Evolutionary conservation across 73 alveolate genomes (phyloP), one percentile per base, ranked within the genome.

Genomic region (Blepharisma stoltei): DNA sequence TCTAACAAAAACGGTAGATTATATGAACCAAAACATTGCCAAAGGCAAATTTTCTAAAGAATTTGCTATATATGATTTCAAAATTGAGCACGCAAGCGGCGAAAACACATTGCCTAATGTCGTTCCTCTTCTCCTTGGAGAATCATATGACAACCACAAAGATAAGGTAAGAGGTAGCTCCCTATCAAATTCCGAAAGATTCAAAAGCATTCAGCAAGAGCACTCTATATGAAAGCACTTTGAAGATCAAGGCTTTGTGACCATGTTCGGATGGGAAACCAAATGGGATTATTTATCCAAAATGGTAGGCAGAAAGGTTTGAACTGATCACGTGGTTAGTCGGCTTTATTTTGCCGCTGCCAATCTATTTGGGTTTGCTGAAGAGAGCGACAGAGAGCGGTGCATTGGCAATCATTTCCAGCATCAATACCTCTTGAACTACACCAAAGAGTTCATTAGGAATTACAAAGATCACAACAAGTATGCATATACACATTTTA

Each of bases 201-300:
- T 52, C 23, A 20, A 52, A 52, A 20, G 27, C 4, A 14, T 52
- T 20, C 66, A 52, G 23, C n/a, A 52, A 14, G 23, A 52, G 23
- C n/a, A 11, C 4, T 0, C 66, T 11, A 14, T 52, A 20, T 52
- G 66, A 20, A 52, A 52, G 23, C 4, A 52, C 23, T 52, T 52
- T 52, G 66, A 52, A 20, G 23, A 20, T 14, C 66, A 52, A 52
- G 66, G 66, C 27, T 52, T 52, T 52, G 66, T 52, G 6, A 52
- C 66, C 2, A 52, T 52, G 66, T 52, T 52, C 66, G 27, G n/a
- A 14, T 52, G 66, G n/a, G 66, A 52, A 52, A 52, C 27, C 66
- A 52, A 20, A 14, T 14, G 23, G n/a, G 66, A 52, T 52, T 52
- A 14, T 52, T 14, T 52, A 52, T 14, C 27, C 23, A 11, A 52